Evolutionary conservation across 805 yeast genomes (phyloP).

Genomic region (Ogataea allantospora): DNA sequence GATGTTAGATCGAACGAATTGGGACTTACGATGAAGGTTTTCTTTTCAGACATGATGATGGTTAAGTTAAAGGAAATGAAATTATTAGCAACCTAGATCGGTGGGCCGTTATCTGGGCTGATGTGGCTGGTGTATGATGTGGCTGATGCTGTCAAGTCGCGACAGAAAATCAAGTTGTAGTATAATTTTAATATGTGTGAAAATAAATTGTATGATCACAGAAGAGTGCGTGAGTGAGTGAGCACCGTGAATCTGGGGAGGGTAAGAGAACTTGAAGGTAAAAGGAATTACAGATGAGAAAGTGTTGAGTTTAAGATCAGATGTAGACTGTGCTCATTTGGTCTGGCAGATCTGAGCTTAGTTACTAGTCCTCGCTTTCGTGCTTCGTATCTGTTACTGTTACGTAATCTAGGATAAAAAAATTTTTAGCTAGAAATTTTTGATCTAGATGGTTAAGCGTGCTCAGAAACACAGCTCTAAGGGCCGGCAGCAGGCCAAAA

Average conservation of each 20-base stretch:
- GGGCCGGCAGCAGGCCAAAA: conserved; percentile 11
- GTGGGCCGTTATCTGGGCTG: conserved; percentile 2
- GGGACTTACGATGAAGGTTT: conserved; percentile 33
- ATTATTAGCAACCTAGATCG: conserved; percentile 6
- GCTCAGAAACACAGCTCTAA: conserved; percentile 4
- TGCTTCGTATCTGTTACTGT: neutral
- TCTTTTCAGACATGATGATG: conserved; percentile 23
- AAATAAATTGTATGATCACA: too few relatives aligned
- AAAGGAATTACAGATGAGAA: neutral
- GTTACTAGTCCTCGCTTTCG: too few relatives aligned
- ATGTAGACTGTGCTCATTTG: too few relatives aligned
- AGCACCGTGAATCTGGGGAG: too few relatives aligned
- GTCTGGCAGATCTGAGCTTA: too few relatives aligned
- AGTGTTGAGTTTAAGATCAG: too few relatives aligned
- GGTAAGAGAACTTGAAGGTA: neutral
- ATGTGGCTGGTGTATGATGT: conserved; percentile 5
- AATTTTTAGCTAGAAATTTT: conserved; percentile 10
- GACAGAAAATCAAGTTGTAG: conserved; percentile 2
- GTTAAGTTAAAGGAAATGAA: neutral
- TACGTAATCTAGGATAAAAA: conserved; percentile 10
- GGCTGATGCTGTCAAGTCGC: conserved; percentile 1
- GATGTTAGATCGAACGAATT: conserved; percentile 1
- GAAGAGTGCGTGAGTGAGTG: too few relatives aligned
- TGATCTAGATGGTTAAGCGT: conserved; percentile 14
- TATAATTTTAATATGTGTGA: neutral